phyloP scores from a whole-genome alignment of 2,329 filamentous ascomycete genomes.

The Scedosporium dehoogii region DNA sequence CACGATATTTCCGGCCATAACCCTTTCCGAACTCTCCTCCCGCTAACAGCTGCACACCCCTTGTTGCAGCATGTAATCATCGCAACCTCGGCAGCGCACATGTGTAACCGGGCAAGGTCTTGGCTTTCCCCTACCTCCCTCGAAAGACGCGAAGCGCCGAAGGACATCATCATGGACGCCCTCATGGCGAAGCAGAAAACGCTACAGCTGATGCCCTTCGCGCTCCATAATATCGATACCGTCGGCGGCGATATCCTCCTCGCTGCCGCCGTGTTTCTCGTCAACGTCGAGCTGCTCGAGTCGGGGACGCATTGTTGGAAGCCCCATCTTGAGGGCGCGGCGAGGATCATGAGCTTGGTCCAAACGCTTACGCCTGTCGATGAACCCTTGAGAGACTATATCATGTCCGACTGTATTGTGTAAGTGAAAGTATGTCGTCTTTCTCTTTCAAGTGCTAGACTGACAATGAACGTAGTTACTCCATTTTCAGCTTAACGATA shows the following conservation, averaged over 20 bases:
- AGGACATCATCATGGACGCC: conserved; percentile 29
- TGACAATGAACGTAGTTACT: not conserved
- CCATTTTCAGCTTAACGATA: not conserved
- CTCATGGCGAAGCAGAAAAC: conserved; percentile 35
- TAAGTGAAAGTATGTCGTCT: conserved; percentile 14
- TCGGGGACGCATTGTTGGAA: conserved; percentile 37
- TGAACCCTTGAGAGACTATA: conserved; percentile 29
- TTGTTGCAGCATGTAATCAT: conserved; percentile 37
- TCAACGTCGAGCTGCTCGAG: conserved; percentile 41
- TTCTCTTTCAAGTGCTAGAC: no score
- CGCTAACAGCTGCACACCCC: conserved; percentile 28
- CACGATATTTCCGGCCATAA: conserved; percentile 32
- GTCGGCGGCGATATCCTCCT: conserved; percentile 30
- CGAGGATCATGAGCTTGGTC: conserved; percentile 30
- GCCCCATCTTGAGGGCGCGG: conserved; percentile 35
- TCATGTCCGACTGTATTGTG: conserved; percentile 38
- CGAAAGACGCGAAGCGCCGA: conserved; percentile 14
- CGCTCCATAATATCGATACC: conserved; percentile 26
- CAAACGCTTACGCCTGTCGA: conserved; percentile 22
- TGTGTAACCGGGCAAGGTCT: conserved; percentile 30
- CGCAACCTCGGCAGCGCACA: conserved; percentile 37
- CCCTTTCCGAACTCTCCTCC: conserved; percentile 34
- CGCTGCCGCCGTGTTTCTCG: conserved; percentile 36
- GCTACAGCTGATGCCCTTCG: conserved; percentile 28
- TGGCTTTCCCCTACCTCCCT: conserved; percentile 15